Percentiles rank a stretch among this genome's conserved stretches.
These are phyloP conservation scores for Hygrophorus pudorinus DNA, from an alignment of 768 basidiomycete species.

Conservation along the genomic window DNA sequence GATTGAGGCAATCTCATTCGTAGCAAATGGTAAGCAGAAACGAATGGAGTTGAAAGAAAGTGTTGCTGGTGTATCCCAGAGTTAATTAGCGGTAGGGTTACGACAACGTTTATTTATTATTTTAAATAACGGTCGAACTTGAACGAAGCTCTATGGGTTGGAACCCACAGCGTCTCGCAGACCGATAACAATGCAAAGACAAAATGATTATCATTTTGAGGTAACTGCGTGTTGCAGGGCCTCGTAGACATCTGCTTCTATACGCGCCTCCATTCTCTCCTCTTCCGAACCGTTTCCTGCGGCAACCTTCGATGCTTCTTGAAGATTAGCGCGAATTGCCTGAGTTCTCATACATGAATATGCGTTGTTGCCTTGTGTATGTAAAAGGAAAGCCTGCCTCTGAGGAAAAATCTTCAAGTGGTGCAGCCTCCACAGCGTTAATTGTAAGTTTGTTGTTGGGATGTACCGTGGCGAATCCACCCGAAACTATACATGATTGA, in stretches of 20 bases:
- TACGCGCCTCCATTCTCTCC: slow-evolving; percentile 86
- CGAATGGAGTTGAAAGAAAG: background rate
- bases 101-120: background rate
- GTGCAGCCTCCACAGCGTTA: slow-evolving; percentile 94
- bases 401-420: slow-evolving; percentile 79
- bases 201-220: slow-evolving; percentile 5
- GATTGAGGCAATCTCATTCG: slow-evolving; percentile 14
- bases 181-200: background rate
- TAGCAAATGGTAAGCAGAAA: background rate
- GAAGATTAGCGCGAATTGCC: slow-evolving; percentile 85
- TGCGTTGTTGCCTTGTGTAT: background rate
- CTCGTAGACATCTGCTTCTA: slow-evolving; percentile 97
- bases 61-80: no score
- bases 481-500: slow-evolving; percentile 55
- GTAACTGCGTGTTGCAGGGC: slow-evolving; percentile 80
- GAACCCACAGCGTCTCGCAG: no score
- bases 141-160: no score
- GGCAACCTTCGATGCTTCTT: slow-evolving; percentile 78
- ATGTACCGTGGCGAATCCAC: slow-evolving; percentile 96
- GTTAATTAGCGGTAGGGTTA: no score
- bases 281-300: slow-evolving; percentile 82
- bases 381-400: slow-evolving; percentile 50
- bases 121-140: background rate
- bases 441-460: slow-evolving; percentile 95
- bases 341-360: slow-evolving; percentile 21